phyloP scores from a whole-genome alignment of 179 eudicot genomes.

The Monotropa hypopitys region DNA sequence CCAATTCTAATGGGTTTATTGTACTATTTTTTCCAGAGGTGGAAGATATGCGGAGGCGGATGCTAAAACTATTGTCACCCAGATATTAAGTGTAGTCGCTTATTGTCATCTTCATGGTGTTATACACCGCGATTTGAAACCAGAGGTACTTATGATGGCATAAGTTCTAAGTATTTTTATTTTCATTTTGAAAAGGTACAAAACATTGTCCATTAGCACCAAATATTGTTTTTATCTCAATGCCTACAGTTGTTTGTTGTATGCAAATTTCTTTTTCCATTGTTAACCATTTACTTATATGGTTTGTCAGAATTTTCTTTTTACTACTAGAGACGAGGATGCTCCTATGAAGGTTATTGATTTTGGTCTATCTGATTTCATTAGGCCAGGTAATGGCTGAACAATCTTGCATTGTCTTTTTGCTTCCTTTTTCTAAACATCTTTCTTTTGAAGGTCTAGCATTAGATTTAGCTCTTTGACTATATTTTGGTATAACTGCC shows the following conservation, averaged over 20 bases:
- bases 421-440: not conserved
- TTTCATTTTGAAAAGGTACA: not conserved
- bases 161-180: not conserved
- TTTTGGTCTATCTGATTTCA: slow-evolving; percentile 92
- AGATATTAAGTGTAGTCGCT: slow-evolving; percentile 62
- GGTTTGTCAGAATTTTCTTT: slow-evolving; percentile 69
- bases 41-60: slow-evolving; percentile 87
- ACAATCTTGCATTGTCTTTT: not conserved
- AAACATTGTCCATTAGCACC: not conserved
- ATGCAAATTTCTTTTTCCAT: not conserved
- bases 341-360: slow-evolving; percentile 72
- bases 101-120: slow-evolving; percentile 92
- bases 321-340: slow-evolving; percentile 56
- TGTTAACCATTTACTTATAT: slow-evolving; percentile 1
- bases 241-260: slow-evolving; percentile 5
- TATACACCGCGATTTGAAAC: slow-evolving; percentile 87
- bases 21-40: slow-evolving; percentile 36
- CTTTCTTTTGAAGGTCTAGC: not conserved
- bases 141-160: slow-evolving; percentile 45
- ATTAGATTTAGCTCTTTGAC: not conserved
- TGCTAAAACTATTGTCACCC: slow-evolving; percentile 58
- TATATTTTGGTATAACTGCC: not conserved
- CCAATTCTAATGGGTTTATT: not conserved
- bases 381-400: slow-evolving; percentile 38
- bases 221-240: not conserved